Conservation (phyloP, 164 flowering plant genomes). For the Aristolochia contorta region DNA sequence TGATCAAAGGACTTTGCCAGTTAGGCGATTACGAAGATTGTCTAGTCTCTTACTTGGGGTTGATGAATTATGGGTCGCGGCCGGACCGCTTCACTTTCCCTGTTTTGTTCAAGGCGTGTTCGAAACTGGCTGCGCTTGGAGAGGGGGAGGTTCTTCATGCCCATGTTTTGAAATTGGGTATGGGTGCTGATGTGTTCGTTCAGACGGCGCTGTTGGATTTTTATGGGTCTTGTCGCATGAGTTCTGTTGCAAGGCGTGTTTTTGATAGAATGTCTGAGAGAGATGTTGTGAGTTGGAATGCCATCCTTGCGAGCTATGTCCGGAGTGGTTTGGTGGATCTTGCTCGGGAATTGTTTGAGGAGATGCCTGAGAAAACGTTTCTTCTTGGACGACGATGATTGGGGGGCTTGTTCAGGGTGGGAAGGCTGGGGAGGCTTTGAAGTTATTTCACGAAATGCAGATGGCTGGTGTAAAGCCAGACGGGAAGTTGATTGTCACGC, state of each 20-base stretch:
- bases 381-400: constrained; percentile 16
- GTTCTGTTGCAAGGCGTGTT: constrained; percentile 5
- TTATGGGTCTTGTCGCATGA: constrained; percentile 9
- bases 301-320: constrained; percentile 19
- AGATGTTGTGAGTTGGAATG: constrained; percentile 20
- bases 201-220: constrained; percentile 11
- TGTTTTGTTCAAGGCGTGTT: constrained; percentile 16
- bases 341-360: constrained; percentile 14
- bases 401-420: constrained; percentile 15
- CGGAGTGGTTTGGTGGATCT: constrained; percentile 12
- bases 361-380: constrained; percentile 16
- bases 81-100: constrained; percentile 19
- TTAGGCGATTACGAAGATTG: constrained; percentile 6
- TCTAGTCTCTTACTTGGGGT: constrained; percentile 9
- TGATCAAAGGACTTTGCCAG: constrained; percentile 16
- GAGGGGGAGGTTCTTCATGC: constrained; percentile 13
- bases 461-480: constrained; percentile 6
- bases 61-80: constrained; percentile 8
- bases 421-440: constrained; percentile 8
- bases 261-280: constrained; percentile 10
- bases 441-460: constrained; percentile 19
- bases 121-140: constrained; percentile 8
- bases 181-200: constrained; percentile 6
- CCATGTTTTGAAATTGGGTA: constrained; percentile 11
- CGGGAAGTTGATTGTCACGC: constrained; percentile 12